Conservation (phyloP, 768 basidiomycete genomes). For the Cytidiella melzeri region DNA sequence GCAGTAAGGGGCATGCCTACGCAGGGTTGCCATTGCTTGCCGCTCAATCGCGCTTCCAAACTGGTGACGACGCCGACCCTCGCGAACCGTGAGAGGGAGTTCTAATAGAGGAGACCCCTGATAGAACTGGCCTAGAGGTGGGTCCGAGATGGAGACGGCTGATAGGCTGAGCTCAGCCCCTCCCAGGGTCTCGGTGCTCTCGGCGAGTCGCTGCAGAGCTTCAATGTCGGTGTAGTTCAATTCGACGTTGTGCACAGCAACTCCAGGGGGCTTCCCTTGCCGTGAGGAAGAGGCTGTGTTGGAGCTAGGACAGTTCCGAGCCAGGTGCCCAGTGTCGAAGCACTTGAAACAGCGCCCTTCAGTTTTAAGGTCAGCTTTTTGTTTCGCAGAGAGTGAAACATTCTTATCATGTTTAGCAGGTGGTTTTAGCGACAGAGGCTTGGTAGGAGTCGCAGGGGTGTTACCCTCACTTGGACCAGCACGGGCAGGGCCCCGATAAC, state of each 20-base stretch:
- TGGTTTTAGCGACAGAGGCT: too few relatives aligned
- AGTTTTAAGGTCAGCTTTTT: constrained; percentile 6
- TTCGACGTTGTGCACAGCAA: background rate
- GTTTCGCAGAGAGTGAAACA: constrained; percentile 4
- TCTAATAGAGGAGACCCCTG: too few relatives aligned
- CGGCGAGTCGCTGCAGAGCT: constrained; percentile 1
- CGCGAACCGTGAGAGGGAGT: too few relatives aligned
- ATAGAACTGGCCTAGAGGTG: too few relatives aligned
- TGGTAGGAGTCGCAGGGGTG: too few relatives aligned
- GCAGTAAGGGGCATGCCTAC: too few relatives aligned
- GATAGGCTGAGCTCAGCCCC: background rate
- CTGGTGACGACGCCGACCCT: too few relatives aligned
- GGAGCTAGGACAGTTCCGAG: constrained; percentile 6
- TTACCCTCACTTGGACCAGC: too few relatives aligned
- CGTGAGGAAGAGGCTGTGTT: background rate
- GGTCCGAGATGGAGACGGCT: background rate
- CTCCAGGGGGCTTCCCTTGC: constrained; percentile 6
- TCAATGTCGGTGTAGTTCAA: constrained; percentile 2
- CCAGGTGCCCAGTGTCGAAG: constrained; percentile 9
- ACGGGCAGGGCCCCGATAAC: too few relatives aligned
- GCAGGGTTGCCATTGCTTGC: background rate
- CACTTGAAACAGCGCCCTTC: constrained; percentile 9
- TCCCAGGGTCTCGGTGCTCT: background rate
- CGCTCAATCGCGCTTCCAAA: too few relatives aligned
- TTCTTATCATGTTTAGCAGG: background rate